phyloP scores from a whole-genome alignment of 2,329 filamentous ascomycete genomes.

The Fusarium keratoplasticum region DNA sequence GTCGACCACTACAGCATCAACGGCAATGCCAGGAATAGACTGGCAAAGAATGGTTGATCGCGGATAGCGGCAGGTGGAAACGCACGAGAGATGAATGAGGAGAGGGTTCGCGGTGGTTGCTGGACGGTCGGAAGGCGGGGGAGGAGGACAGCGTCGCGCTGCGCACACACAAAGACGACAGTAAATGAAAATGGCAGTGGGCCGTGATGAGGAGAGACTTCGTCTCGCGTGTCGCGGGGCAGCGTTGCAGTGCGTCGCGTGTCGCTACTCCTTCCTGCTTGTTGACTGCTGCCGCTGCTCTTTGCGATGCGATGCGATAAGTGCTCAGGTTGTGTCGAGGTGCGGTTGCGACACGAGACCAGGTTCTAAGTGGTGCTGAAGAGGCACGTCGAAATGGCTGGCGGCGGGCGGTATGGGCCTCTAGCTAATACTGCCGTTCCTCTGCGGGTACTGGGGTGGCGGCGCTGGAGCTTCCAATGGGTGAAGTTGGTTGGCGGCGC shows the following conservation, averaged over 20 bases:
- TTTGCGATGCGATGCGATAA: conserved; percentile 35
- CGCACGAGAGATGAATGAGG: conserved; percentile 18
- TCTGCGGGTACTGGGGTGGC: conserved; percentile 26
- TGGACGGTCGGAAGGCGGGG: conserved; percentile 39
- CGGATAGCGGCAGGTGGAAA: conserved; percentile 18
- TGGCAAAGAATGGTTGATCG: conserved; percentile 22
- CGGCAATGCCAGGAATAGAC: conserved; percentile 5
- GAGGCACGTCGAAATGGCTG: conserved; percentile 28
- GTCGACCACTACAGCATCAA: conserved; percentile 23
- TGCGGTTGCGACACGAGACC: conserved; percentile 45
- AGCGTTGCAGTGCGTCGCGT: conserved; percentile 35
- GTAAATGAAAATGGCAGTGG: conserved; percentile 1
- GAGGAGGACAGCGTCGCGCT: conserved; percentile 37
- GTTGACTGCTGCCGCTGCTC: conserved; percentile 28
- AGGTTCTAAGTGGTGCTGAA: conserved; percentile 42
- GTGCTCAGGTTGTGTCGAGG: conserved; percentile 40
- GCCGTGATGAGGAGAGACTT: conserved; percentile 17
- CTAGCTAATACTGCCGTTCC: conserved; percentile 40
- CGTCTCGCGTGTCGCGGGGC: conserved; percentile 37
- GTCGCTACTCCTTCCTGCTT: conserved; percentile 28
- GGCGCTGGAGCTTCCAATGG: conserved; percentile 34
- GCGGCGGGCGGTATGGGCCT: conserved; percentile 37
- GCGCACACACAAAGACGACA: conserved; percentile 16
- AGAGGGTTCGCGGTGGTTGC: conserved; percentile 19
- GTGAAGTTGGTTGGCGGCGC: conserved; percentile 33